These are phyloP conservation scores for Sporothrix pallida DNA, from an alignment of 2,329 filamentous ascomycete species.

Conservation along the genomic window DNA sequence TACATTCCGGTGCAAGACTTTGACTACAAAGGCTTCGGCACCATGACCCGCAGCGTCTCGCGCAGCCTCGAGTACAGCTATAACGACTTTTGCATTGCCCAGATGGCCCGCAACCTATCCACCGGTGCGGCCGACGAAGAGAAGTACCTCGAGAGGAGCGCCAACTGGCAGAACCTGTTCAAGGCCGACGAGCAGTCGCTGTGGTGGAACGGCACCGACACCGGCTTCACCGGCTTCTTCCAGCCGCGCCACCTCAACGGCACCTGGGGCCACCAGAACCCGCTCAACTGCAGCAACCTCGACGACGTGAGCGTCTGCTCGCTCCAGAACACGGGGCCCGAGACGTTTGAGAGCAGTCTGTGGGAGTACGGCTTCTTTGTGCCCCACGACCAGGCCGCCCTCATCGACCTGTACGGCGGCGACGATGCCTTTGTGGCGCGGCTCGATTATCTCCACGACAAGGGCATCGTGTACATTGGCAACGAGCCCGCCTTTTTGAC, in stretches of 20 bases:
- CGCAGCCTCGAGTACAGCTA: conserved; percentile 80
- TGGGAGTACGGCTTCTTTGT: conserved; percentile 76
- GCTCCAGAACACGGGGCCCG: conserved; percentile 64
- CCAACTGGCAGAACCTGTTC: conserved; percentile 72
- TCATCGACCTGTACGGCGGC: conserved; percentile 67
- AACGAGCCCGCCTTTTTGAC: conserved; percentile 67
- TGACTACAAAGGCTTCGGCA: conserved; percentile 69
- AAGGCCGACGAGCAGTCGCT: conserved; percentile 62
- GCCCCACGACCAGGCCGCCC: conserved; percentile 57
- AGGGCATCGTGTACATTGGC: conserved; percentile 68
- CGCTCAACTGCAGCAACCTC: conserved; percentile 64
- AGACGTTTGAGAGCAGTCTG: conserved; percentile 73
- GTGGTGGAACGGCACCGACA: conserved; percentile 60
- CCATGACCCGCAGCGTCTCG: conserved; percentile 72
- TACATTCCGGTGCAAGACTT: conserved; percentile 75
- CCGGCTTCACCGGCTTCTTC: conserved; percentile 72
- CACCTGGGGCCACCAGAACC: conserved; percentile 73
- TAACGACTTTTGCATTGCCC: conserved; percentile 73
- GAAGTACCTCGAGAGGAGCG: conserved; percentile 64
- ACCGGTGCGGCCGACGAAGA: conserved; percentile 60
- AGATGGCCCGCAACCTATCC: conserved; percentile 61
- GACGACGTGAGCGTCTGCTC: conserved; percentile 62
- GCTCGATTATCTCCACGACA: conserved; percentile 68
- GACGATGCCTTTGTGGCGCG: conserved; percentile 61
- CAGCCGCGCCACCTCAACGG: conserved; percentile 71